These are phyloP conservation scores for Oehlia diaphana DNA, from an alignment of 192 early-diverging fungal genomes.

Conservation along the genomic window DNA sequence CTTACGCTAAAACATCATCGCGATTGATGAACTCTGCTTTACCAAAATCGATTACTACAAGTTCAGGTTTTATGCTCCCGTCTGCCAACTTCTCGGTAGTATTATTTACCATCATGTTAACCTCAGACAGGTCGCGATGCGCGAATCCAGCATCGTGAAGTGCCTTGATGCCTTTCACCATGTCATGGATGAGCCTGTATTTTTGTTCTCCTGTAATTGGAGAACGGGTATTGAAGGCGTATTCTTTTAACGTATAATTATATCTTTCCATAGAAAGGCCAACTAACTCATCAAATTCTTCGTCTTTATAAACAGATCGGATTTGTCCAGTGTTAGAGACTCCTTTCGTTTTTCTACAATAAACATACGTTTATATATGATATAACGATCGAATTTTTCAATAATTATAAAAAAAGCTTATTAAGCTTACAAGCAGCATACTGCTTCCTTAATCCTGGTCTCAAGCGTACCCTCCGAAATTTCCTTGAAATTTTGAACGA, in stretches of 20 bases:
- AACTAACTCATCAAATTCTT: slow-evolving; percentile 52
- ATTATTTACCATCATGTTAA: slow-evolving; percentile 62
- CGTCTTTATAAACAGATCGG: slow-evolving; percentile 49
- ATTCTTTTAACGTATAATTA: slow-evolving; percentile 55
- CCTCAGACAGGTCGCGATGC: slow-evolving; percentile 59
- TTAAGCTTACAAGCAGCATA: slow-evolving; percentile 53
- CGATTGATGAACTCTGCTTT: slow-evolving; percentile 56
- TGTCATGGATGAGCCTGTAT: slow-evolving; percentile 49
- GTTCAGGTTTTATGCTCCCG: slow-evolving; percentile 41
- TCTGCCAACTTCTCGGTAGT: slow-evolving; percentile 44
- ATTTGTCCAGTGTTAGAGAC: slow-evolving; percentile 56
- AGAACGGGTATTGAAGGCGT: slow-evolving; percentile 53
- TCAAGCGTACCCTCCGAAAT: slow-evolving; percentile 53
- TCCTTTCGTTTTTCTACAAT: slow-evolving; percentile 42
- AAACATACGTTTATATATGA: not conserved
- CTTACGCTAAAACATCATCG: slow-evolving; percentile 50
- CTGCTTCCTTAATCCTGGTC: slow-evolving; percentile 57
- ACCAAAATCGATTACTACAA: slow-evolving; percentile 63
- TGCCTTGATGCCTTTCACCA: slow-evolving; percentile 51
- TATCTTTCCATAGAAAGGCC: slow-evolving; percentile 63
- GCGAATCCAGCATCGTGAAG: slow-evolving; percentile 57
- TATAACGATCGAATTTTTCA: not conserved
- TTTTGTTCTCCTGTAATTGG: slow-evolving; percentile 57
- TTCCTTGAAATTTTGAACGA: slow-evolving; percentile 60
- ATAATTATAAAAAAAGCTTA: not conserved